Evolutionary conservation across 2,329 filamentous ascomycete genomes (phyloP), one percentile per base, ranked within the genome.

Genomic region (Fusarium decemcellulare): DNA sequence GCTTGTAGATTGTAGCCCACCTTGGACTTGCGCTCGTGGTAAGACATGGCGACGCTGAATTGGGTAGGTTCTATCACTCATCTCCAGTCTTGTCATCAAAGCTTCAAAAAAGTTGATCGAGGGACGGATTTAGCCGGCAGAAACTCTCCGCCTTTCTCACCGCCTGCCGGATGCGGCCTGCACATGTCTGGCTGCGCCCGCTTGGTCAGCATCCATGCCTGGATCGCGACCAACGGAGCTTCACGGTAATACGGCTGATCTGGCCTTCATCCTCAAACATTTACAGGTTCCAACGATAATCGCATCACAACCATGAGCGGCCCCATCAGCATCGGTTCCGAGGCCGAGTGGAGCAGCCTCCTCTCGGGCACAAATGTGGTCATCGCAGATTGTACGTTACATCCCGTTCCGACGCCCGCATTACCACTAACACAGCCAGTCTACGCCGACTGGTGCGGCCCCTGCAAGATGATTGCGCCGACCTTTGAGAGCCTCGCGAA

Each of bases 361-460:
- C 86, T 97, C 50, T 86, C 86, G 58, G 90, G 90, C 55, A 94
- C 92, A 59, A 90, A 88, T 74, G 88, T 98, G 66, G 93, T 98
- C 59, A 88, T 99, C 65, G 89, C 94, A 74, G 96, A 98, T 83
- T 98, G 94, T 97, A 88, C 82, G 90, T 57, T 10, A n/a, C 23
- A 5, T 30, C 23, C 11, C 5, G 7, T 34, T 43, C 37, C 29
- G 39, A 55, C 50, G 32, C 23, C 42, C 32, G 43, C 59, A 70
- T 74, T 80, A 77, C 78, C 71, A 63, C 55, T 32, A 32, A 15
- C 42, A 74, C 74, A 40, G 23, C 23, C 56, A 97, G 94, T 98
- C 86, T 97, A 96, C 78, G 95, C 95, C 80, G 93, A 97, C 82
- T 97, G 94, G 93, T 98, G 94, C 80, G 92, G 92, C 60, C 94